phyloP scores from a whole-genome alignment of 306 rosid species.

The Cucurbita maxima region DNA sequence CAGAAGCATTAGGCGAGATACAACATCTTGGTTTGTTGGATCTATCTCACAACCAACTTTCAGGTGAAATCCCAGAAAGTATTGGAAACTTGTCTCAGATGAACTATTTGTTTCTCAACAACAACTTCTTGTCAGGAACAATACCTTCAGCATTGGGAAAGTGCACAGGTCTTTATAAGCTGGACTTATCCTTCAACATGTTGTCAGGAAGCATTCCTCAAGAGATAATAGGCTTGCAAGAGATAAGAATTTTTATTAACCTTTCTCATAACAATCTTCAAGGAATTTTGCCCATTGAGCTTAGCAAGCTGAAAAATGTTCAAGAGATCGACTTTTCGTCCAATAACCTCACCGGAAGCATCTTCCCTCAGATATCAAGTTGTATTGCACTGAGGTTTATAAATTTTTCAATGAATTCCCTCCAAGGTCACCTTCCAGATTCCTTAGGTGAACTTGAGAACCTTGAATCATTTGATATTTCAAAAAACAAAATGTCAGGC shows the following conservation, averaged over 20 bases:
- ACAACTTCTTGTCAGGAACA: slow-evolving; percentile 41
- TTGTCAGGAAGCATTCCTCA: slow-evolving; percentile 42
- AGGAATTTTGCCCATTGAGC: slow-evolving; percentile 48
- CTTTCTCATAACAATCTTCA: slow-evolving; percentile 49
- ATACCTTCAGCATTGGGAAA: slow-evolving; percentile 39
- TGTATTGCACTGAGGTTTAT: slow-evolving; percentile 40
- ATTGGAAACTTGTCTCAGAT: slow-evolving; percentile 29
- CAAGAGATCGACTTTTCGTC: slow-evolving; percentile 59
- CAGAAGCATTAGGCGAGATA: slow-evolving; percentile 21
- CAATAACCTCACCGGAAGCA: slow-evolving; percentile 33
- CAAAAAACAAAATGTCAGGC: slow-evolving; percentile 38
- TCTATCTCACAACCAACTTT: slow-evolving; percentile 39
- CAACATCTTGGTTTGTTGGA: slow-evolving; percentile 39
- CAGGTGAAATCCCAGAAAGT: slow-evolving; percentile 37
- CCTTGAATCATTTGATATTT: slow-evolving; percentile 41
- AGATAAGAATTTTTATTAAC: slow-evolving; percentile 55
- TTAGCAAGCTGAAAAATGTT: slow-evolving; percentile 50
- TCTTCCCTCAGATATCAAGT: slow-evolving; percentile 49
- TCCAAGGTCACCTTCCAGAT: slow-evolving; percentile 40
- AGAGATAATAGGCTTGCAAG: slow-evolving; percentile 29
- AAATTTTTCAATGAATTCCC: slow-evolving; percentile 39
- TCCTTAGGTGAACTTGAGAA: slow-evolving; percentile 38
- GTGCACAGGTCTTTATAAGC: slow-evolving; percentile 37
- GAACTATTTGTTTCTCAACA: slow-evolving; percentile 43
- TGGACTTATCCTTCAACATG: slow-evolving; percentile 51